These are phyloP conservation scores for Tylopilus sp. DNA, from an alignment of 1,284 basidiomycete species.

Conservation along the genomic window DNA sequence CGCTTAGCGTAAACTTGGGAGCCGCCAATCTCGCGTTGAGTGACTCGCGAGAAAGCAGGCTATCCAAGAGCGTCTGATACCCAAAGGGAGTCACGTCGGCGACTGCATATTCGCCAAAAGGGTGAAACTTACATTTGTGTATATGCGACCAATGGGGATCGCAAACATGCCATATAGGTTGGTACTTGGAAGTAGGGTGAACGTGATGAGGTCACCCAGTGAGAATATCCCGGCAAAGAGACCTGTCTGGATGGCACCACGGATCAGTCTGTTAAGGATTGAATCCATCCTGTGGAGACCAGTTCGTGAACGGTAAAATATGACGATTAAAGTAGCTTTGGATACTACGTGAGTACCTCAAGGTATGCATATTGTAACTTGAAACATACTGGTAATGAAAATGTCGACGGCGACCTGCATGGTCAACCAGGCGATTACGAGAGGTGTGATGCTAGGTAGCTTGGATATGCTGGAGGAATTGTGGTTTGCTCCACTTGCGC, in stretches of 20 bases:
- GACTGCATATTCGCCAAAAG: too few relatives aligned
- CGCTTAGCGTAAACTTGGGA: too few relatives aligned
- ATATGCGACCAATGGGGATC: slow-evolving; percentile 47
- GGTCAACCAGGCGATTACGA: slow-evolving; percentile 51
- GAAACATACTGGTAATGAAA: slow-evolving; percentile 50
- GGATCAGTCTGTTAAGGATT: slow-evolving; percentile 57
- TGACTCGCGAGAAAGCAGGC: too few relatives aligned
- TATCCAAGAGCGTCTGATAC: too few relatives aligned
- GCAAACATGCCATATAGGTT: slow-evolving; percentile 45
- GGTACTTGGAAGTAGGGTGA: slow-evolving; percentile 38
- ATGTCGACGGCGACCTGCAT: slow-evolving; percentile 53
- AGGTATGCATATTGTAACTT: not conserved
- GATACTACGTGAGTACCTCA: not conserved
- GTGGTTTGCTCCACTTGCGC: too few relatives aligned
- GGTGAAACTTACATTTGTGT: slow-evolving; percentile 41
- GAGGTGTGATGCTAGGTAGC: slow-evolving; percentile 1
- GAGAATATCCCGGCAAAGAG: slow-evolving; percentile 58
- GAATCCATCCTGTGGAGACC: slow-evolving; percentile 57
- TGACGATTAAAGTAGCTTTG: slow-evolving; percentile 41
- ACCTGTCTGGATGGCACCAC: slow-evolving; percentile 59
- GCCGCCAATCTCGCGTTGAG: too few relatives aligned
- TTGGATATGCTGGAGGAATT: too few relatives aligned
- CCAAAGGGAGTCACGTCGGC: too few relatives aligned
- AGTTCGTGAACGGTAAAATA: slow-evolving; percentile 53
- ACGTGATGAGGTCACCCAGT: slow-evolving; percentile 53